These are phyloP conservation scores for Porcisia hertigi DNA, from an alignment of 208 protist species.

Conservation along the genomic window DNA sequence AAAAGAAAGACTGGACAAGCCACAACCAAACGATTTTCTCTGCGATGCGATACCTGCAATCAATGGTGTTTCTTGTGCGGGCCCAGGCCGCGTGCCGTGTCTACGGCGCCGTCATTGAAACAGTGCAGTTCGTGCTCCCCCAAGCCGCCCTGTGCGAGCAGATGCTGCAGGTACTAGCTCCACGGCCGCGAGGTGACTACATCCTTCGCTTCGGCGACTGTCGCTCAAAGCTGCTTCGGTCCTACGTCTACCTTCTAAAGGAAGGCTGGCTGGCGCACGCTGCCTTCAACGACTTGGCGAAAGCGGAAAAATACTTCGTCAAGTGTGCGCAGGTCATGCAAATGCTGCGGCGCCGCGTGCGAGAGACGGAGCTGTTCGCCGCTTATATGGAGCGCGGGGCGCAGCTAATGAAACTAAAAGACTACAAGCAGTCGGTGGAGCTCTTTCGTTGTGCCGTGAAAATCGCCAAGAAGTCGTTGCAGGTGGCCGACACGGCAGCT, in stretches of 20 bases:
- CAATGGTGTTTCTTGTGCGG: slow-evolving; percentile 75
- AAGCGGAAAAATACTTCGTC: slow-evolving; percentile 66
- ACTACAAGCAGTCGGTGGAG: slow-evolving; percentile 51
- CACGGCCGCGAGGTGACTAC: slow-evolving; percentile 39
- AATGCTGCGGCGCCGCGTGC: slow-evolving; percentile 34
- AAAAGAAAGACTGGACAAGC: slow-evolving; percentile 68
- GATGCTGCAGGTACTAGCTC: slow-evolving; percentile 60
- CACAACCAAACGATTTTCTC: slow-evolving; percentile 55
- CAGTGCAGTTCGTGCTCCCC: slow-evolving; percentile 72
- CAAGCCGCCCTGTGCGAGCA: slow-evolving; percentile 81
- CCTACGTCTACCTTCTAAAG: slow-evolving; percentile 55
- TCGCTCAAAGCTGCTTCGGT: slow-evolving; percentile 54
- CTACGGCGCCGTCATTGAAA: slow-evolving; percentile 70
- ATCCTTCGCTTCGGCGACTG: slow-evolving; percentile 72
- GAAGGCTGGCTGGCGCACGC: slow-evolving; percentile 71
- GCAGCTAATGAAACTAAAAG: slow-evolving; percentile 66
- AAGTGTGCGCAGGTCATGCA: slow-evolving; percentile 61
- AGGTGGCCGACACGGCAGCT: slow-evolving; percentile 20
- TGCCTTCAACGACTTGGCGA: slow-evolving; percentile 47
- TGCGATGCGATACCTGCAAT: slow-evolving; percentile 74
- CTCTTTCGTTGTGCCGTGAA: slow-evolving; percentile 61
- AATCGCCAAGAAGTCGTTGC: slow-evolving; percentile 48
- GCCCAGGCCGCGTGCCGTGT: slow-evolving; percentile 64
- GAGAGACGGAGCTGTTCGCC: slow-evolving; percentile 56
- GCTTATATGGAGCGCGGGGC: slow-evolving; percentile 78